Percentiles rank a stretch among this genome's conserved stretches.
Evolutionary conservation across 202 grass and related monocot genomes (phyloP).

Genomic region (Hordeum pubiflorum): DNA sequence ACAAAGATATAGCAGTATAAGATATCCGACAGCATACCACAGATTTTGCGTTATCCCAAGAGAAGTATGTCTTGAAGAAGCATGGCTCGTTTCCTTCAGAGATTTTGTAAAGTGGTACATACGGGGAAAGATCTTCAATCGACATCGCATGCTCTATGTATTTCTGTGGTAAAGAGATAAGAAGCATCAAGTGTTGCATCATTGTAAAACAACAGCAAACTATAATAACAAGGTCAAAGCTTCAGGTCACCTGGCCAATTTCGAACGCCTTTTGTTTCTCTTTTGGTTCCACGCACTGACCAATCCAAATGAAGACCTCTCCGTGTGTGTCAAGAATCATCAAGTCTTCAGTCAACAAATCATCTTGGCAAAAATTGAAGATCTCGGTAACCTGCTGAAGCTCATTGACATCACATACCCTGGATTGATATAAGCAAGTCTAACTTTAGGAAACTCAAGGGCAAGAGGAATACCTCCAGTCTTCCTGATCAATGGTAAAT

Average conservation of each 20-base stretch:
- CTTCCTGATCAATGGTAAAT: constrained; percentile 51
- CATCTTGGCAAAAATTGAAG: constrained; percentile 98
- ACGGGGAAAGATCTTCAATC: constrained; percentile 68
- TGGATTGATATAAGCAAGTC: constrained; percentile 11
- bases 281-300: constrained; percentile 72
- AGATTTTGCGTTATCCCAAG: constrained; percentile 78
- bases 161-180: constrained; percentile 48
- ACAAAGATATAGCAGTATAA: constrained; percentile 19
- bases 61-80: constrained; percentile 93
- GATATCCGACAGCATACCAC: constrained; percentile 45
- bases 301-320: constrained; percentile 92
- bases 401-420: constrained; percentile 28
- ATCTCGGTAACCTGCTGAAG: constrained; percentile 66
- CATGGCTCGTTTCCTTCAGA: constrained; percentile 83
- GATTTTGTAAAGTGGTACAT: constrained; percentile 81
- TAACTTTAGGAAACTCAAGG: constrained; percentile 5
- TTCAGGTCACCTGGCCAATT: constrained; percentile 58
- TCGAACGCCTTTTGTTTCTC: constrained; percentile 93
- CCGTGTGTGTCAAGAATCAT: constrained; percentile 87
- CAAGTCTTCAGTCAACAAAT: constrained; percentile 96
- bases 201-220: constrained; percentile 11
- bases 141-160: constrained; percentile 81
- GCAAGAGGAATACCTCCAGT: constrained; percentile 55
- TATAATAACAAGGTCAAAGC: constrained; percentile 9
- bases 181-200: constrained; percentile 4